Base-by-base conservation (phyloP, 148 eudicot species). In the Drosera capensis region DNA sequence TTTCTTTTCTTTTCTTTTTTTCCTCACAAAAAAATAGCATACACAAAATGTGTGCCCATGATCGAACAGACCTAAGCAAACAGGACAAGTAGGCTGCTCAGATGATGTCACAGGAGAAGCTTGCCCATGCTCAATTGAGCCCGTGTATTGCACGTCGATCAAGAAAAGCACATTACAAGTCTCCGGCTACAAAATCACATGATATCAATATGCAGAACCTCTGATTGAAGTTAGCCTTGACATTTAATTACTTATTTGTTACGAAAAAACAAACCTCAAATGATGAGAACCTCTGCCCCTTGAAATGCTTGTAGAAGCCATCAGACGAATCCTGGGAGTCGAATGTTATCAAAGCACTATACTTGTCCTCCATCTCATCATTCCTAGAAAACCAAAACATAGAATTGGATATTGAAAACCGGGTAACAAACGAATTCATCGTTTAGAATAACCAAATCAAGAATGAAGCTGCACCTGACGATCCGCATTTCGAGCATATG, bases 401-500 rank as follows among this genome's bases (percentile, higher is more conserved):
- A 54, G 16, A 11, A 56, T 23, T 55, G 45, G 23, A 58, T 20
- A 12, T 56, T 42, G 46, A 23, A 46, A 24, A 52, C 1, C 16
- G 29, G 25, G 11, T 24, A 16, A 5, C 37, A 17, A 1, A 51
- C 3, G 0, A 11, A 7, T 16, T 0, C 3, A 34, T 29, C n/a
- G 5, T 20, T 13, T 14, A n/a, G 37, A 22, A 18, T 25, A 49
- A 18, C n/a, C 23, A 8, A 28, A 66, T 18, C 44, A 45, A 40
- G 31, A 3, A 43, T 14, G 8, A 49, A 45, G 51, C 40, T 23
- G 55, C 50, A 88, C 96, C 97, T 88, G 67, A 90, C 93, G 52
- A 90, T 70, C 43, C 95, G 75, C 95, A 90, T 80, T 68, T 84
- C 95, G 67, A 80, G 66, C 68, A 90, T 80, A 62, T 78, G 83